Conservation (phyloP, 2,329 filamentous ascomycete species). For the Aspergillus carbonarius region DNA sequence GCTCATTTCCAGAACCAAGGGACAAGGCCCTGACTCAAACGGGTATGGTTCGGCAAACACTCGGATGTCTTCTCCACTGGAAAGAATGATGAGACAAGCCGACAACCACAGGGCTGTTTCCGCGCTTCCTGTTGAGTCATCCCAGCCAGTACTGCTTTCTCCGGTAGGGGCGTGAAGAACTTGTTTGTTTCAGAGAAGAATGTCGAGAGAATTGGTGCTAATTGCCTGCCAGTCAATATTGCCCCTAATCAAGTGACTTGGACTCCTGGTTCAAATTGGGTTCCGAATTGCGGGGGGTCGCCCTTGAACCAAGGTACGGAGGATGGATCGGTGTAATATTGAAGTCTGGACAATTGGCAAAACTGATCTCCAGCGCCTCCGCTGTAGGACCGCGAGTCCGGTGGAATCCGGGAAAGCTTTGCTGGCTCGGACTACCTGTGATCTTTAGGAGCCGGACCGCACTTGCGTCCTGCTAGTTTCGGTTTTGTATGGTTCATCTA, state of each 20-base stretch:
- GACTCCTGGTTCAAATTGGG: background rate
- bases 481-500: conserved; percentile 4
- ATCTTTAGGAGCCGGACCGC: conserved; percentile 8
- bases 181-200: background rate
- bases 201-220: background rate
- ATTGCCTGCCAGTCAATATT: background rate
- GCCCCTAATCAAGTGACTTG: background rate
- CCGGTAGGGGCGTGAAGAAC: background rate
- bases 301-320: background rate
- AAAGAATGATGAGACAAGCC: too few species aligned
- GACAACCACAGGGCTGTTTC: too few species aligned
- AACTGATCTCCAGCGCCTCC: conserved; percentile 2
- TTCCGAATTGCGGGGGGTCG: conserved; percentile 2
- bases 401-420: conserved; percentile 4
- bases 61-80: background rate
- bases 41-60: conserved; percentile 1
- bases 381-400: background rate
- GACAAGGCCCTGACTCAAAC: background rate
- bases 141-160: too few species aligned
- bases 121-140: too few species aligned
- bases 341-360: conserved; percentile 1
- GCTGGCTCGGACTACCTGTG: conserved; percentile 12
- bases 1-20: background rate
- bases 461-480: conserved; percentile 1
- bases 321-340: background rate